Evolutionary conservation across 257 asterid genomes (phyloP).

Genomic region (Nicotiana otophora): DNA sequence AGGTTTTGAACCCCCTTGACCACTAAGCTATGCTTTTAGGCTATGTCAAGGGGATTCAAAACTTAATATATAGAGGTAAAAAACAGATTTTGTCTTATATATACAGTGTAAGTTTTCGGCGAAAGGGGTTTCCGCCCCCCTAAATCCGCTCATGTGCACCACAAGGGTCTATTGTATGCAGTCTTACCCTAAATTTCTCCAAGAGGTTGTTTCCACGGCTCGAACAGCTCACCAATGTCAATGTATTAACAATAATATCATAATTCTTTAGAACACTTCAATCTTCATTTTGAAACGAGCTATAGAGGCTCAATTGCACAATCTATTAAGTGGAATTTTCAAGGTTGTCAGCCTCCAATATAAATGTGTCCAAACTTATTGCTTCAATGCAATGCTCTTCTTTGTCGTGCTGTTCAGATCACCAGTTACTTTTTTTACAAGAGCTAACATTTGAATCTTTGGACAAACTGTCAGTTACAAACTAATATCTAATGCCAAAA

Average conservation of each 20-base stretch:
- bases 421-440: slow-evolving; percentile 55
- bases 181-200: too few species aligned
- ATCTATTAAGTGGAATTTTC: slow-evolving; percentile 73
- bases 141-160: too few species aligned
- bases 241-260: slow-evolving; percentile 55
- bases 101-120: too few species aligned
- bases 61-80: too few species aligned
- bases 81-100: too few species aligned
- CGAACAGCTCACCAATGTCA: slow-evolving; percentile 46
- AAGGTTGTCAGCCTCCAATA: slow-evolving; percentile 66
- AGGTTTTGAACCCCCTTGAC: too few species aligned
- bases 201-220: too few species aligned
- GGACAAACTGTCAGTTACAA: slow-evolving; percentile 71
- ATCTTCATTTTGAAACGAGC: slow-evolving; percentile 61
- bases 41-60: too few species aligned
- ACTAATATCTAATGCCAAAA: slow-evolving; percentile 66
- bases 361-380: slow-evolving; percentile 66
- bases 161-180: too few species aligned
- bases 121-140: too few species aligned
- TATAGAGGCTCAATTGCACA: slow-evolving; percentile 68
- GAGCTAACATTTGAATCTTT: slow-evolving; percentile 42
- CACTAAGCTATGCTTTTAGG: too few species aligned
- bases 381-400: slow-evolving; percentile 76
- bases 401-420: slow-evolving; percentile 56
- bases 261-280: slow-evolving; percentile 56